Percentiles rank a stretch among this genome's conserved stretches.
phyloP scores from a whole-genome alignment of 2,329 filamentous ascomycete species.

The Metarhizium anisopliae region DNA sequence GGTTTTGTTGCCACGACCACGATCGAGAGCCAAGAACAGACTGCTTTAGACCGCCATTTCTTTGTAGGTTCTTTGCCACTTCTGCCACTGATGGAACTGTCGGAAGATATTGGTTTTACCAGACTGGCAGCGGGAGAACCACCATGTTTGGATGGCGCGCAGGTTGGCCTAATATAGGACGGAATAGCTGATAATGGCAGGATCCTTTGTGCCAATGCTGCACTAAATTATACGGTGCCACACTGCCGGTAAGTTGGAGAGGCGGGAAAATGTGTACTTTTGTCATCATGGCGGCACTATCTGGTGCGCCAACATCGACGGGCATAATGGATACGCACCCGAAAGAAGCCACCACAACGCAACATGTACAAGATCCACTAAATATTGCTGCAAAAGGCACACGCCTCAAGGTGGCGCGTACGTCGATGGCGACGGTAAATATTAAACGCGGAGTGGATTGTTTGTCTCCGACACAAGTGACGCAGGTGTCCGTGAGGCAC shows the following conservation, averaged over 20 bases:
- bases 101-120: background rate
- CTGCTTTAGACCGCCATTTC: background rate
- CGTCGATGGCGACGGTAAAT: background rate
- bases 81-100: background rate
- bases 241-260: background rate
- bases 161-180: background rate
- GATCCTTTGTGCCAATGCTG: background rate
- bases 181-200: background rate
- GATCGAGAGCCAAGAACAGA: background rate
- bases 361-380: background rate
- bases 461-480: background rate
- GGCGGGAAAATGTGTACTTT: background rate
- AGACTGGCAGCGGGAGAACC: background rate
- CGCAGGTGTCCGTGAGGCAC: background rate
- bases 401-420: slow-evolving; percentile 4
- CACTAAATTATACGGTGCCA: background rate
- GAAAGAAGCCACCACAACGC: slow-evolving; percentile 1
- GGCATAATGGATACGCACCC: background rate
- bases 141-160: background rate
- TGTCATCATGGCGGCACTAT: background rate
- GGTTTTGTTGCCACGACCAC: background rate
- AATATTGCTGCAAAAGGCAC: background rate
- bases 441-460: background rate
- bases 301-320: background rate
- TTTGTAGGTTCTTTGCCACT: background rate